Conservation (phyloP, 306 rosid species). For the Castanea crenata region DNA sequence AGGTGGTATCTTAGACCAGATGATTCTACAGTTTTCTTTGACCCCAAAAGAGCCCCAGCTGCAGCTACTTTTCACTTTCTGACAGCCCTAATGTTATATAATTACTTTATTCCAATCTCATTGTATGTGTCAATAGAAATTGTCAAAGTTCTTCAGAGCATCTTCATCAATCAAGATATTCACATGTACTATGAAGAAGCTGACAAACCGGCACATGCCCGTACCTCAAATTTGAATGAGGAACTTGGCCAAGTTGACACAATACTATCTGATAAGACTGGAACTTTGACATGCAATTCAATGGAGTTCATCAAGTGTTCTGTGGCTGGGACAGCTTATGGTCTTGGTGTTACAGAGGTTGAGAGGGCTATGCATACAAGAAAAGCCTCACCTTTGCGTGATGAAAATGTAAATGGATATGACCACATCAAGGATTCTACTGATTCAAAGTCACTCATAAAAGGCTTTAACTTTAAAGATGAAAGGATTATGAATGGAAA, state of each 20-base stretch:
- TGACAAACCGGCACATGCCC: conserved; percentile 85
- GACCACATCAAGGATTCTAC: conserved; percentile 28
- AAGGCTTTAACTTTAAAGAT: conserved; percentile 87
- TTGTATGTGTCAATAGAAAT: conserved; percentile 85
- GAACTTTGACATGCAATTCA: conserved; percentile 95
- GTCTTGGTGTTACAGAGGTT: conserved; percentile 80
- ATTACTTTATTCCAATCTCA: conserved; percentile 80
- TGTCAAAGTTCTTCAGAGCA: conserved; percentile 90
- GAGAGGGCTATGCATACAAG: conserved; percentile 60
- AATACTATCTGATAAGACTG: conserved; percentile 95
- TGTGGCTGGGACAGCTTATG: conserved; percentile 92
- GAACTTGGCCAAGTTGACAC: conserved; percentile 99
- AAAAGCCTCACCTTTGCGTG: conserved; percentile 35
- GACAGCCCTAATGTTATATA: conserved; percentile 82
- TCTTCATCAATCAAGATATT: conserved; percentile 87
- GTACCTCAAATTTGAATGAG: conserved; percentile 94
- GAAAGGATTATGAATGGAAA: conserved; percentile 86
- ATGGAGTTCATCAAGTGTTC: conserved; percentile 98
- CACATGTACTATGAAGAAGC: conserved; percentile 87
- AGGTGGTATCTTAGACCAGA: conserved; percentile 97
- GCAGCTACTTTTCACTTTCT: conserved; percentile 71
- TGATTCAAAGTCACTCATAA: conserved; percentile 40
- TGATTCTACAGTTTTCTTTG: conserved; percentile 67
- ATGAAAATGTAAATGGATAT: conserved; percentile 27
- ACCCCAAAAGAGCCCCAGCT: conserved; percentile 54